These are phyloP conservation scores for Brassica hybrid DNA, from an alignment of 441 rosid species.

Conservation along the genomic window DNA sequence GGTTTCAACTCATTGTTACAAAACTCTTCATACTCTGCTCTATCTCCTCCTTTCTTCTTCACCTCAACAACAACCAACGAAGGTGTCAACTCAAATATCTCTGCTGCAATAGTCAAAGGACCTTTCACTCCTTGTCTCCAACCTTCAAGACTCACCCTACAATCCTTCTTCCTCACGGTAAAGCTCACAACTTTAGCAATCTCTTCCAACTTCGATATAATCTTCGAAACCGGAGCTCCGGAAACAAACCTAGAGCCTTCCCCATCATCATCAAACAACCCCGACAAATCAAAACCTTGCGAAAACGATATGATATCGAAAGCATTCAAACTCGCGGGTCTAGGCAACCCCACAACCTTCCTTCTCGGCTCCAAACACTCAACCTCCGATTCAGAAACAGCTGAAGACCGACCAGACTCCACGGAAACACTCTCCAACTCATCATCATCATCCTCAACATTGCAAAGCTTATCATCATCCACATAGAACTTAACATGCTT, in stretches of 20 bases:
- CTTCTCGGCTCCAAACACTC: conserved; percentile 51
- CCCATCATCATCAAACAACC: conserved; percentile 88
- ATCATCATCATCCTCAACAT: conserved; percentile 51
- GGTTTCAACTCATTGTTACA: conserved; percentile 75
- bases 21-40: conserved; percentile 79
- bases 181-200: conserved; percentile 85
- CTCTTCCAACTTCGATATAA: conserved; percentile 88
- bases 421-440: conserved; percentile 37
- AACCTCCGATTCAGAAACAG: conserved; percentile 66
- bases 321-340: conserved; percentile 89
- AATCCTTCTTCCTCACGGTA: conserved; percentile 92
- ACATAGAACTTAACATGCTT: conserved; percentile 28
- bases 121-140: conserved; percentile 84
- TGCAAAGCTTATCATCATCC: conserved; percentile 80
- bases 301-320: conserved; percentile 91
- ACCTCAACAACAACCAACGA: conserved; percentile 80
- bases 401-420: conserved; percentile 49
- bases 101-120: conserved; percentile 81
- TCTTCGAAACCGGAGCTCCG: conserved; percentile 83
- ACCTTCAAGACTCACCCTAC: conserved; percentile 84
- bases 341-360: conserved; percentile 58
- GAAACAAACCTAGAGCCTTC: conserved; percentile 81
- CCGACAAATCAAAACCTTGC: conserved; percentile 40
- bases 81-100: conserved; percentile 89
- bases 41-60: conserved; percentile 92